Percentiles rank a stretch among this genome's conserved stretches.
phyloP scores from a whole-genome alignment of 169 alveolate genomes.

The Cryptosporidium meleagridis region DNA sequence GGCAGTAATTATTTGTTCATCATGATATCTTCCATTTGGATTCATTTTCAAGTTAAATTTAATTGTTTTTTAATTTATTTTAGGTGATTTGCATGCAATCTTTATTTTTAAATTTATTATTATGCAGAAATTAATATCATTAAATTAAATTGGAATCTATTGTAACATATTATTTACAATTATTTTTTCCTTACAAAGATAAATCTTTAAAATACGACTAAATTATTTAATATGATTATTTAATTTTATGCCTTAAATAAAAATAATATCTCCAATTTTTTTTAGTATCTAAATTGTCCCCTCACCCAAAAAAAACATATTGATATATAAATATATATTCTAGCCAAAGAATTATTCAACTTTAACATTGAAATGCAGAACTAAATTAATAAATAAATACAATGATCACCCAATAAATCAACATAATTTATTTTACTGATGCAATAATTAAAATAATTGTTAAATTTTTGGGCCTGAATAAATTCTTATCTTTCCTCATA shows the following conservation, averaged over 20 bases:
- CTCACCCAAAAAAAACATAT: not conserved
- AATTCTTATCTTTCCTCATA: not conserved
- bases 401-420: not conserved
- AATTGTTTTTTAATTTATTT: not conserved
- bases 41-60: not conserved
- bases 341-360: too few species aligned
- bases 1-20: slow-evolving; percentile 31
- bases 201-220: not conserved
- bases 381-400: too few species aligned
- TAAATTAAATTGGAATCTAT: not conserved
- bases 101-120: too few species aligned
- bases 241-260: not conserved
- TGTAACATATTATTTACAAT: not conserved
- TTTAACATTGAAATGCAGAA: too few species aligned
- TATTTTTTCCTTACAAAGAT: not conserved
- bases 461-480: not conserved
- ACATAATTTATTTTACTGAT: too few species aligned
- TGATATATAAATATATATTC: too few species aligned
- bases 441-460: not conserved
- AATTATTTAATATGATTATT: too few species aligned
- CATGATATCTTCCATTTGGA: not conserved
- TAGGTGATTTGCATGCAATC: not conserved
- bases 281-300: not conserved
- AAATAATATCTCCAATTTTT: not conserved
- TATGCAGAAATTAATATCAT: not conserved